Conservation (phyloP, 2,329 filamentous ascomycete genomes). For the Emericellopsis cladophorae region DNA sequence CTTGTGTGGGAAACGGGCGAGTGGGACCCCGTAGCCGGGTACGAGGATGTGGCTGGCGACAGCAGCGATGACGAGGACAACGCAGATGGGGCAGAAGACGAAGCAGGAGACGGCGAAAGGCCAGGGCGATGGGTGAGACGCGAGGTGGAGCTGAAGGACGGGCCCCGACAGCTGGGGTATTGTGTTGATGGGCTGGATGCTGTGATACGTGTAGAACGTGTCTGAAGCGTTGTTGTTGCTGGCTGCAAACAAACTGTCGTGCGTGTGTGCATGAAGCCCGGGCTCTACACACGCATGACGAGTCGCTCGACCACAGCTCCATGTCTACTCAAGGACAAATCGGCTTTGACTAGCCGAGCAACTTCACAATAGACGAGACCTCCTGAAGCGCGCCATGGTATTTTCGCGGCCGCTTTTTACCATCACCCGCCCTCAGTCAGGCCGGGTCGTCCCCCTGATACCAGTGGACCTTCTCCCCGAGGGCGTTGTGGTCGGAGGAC, state of each 20-base stretch:
- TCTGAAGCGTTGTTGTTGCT: not conserved
- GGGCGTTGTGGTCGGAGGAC: slow-evolving; percentile 27
- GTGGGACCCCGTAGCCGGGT: slow-evolving; percentile 64
- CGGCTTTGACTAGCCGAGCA: too few relatives aligned
- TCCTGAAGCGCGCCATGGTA: slow-evolving; percentile 5
- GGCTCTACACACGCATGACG: too few relatives aligned
- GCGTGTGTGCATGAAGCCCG: too few relatives aligned
- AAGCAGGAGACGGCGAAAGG: slow-evolving; percentile 15
- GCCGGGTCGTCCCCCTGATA: slow-evolving; percentile 35
- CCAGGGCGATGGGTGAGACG: slow-evolving; percentile 57
- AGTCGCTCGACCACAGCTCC: too few relatives aligned
- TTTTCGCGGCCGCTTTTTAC: slow-evolving; percentile 23
- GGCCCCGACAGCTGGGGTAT: slow-evolving; percentile 71
- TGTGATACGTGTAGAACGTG: slow-evolving; percentile 53
- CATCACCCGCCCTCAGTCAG: slow-evolving; percentile 9
- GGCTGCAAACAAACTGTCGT: too few relatives aligned
- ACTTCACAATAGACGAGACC: too few relatives aligned
- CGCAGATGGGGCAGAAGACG: slow-evolving; percentile 12
- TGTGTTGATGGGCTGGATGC: slow-evolving; percentile 66
- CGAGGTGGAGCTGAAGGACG: slow-evolving; percentile 68
- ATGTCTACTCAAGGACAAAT: too few relatives aligned
- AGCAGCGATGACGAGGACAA: slow-evolving; percentile 39
- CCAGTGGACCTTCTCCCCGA: slow-evolving; percentile 36
- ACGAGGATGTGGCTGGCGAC: slow-evolving; percentile 43
- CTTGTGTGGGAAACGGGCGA: slow-evolving; percentile 86